Evolutionary conservation across 352 stramenopile species (phyloP), one percentile per base, ranked within the genome.

Genomic region (Globisporangium nagaii): DNA sequence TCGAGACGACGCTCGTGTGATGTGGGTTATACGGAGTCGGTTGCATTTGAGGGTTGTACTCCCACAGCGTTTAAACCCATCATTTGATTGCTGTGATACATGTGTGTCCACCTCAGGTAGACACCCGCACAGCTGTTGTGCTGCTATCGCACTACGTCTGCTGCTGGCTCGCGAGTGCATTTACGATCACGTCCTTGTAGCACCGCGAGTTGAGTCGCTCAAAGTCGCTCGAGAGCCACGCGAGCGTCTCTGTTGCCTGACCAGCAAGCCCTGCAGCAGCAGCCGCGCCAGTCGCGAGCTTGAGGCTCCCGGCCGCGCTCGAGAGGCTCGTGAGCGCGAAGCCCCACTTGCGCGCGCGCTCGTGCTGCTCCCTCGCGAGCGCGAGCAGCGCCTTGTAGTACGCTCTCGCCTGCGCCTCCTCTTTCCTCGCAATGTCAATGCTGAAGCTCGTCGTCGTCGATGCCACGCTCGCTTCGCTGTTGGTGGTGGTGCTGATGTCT

Each of bases 391-490:
- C n/a, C n/a, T n/a, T n/a, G n/a, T n/a, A n/a, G n/a, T n/a, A n/a
- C n/a, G n/a, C n/a, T n/a, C n/a, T 20, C 34, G 2, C 15, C 35
- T 19, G 9, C 15, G 42, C 15, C 24, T 34, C 70, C 39, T 86
- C 75, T 39, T 81, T 79, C 6, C 59, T 56, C 9, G 68, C 72
- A 35, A 83, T 79, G 54, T 86, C 75, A 36, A 86, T n/a, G n/a
- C n/a, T 83, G 35, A 56, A 77, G 9, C 81, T 47, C 13, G 12
- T 53, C 20, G 1, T 65, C 53, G 17, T 70, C 75, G 39, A 86
- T 79, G n/a, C n/a, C n/a, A n/a, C n/a, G n/a, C n/a, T n/a, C n/a
- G n/a, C n/a, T n/a, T n/a, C n/a, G n/a, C n/a, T n/a, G n/a, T n/a
- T n/a, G n/a, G n/a, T n/a, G n/a, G n/a, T n/a, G n/a, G n/a, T n/a